Base-by-base conservation (phyloP, 1,139 yeast genomes). In the Nematodospora anomalae region DNA sequence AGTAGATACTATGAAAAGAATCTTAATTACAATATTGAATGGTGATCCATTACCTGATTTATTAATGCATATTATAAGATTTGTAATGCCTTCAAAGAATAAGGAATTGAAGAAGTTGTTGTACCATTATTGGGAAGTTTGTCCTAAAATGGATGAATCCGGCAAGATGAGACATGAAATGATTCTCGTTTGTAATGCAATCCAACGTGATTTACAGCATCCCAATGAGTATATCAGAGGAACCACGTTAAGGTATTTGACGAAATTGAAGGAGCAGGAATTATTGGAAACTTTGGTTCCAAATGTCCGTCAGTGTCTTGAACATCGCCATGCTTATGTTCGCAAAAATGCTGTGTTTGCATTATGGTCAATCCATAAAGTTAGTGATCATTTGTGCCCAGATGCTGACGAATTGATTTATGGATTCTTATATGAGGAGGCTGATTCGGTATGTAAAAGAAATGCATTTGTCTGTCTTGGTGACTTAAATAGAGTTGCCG, bases 221-320 rank as follows among this genome's bases (percentile, higher is more conserved):
- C 97, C 98, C 36, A 94, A 94, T 67, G 98, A 94, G 64, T 94
- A 83, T 58, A 85, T 94, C 47, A 79, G 98, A 53, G 99, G 98
- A 51, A 88, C 89, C 51, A 90, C 98, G 6, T 74, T 94, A 62
- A 79, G 97, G 54, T 92, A 89, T 61, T 74, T 94, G 57, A 80
- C 92, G 46, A 94, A 92, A 60, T 74, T 94, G 59, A 84, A 82
- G 57, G 98, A 94, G 64, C 84, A 95, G 1, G 98, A 92, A 59
- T 76, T 94, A 50, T 75, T 94, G 58, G 98, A 94, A 64, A 96
- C 97, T 37, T 75, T 94, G 63, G 94, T 92, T 29, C 97, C 98
- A 27, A 83, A 94, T 33, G 90, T 90, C 35, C 79, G 96, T 53
- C 80, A 81, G 44, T 89, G 97, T 67, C 72, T 94, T 51, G 96